Percentiles rank a stretch among this genome's conserved stretches.
Evolutionary conservation across 345 rosid species (phyloP).

Genomic region (Diplotaxis tenuifolia): DNA sequence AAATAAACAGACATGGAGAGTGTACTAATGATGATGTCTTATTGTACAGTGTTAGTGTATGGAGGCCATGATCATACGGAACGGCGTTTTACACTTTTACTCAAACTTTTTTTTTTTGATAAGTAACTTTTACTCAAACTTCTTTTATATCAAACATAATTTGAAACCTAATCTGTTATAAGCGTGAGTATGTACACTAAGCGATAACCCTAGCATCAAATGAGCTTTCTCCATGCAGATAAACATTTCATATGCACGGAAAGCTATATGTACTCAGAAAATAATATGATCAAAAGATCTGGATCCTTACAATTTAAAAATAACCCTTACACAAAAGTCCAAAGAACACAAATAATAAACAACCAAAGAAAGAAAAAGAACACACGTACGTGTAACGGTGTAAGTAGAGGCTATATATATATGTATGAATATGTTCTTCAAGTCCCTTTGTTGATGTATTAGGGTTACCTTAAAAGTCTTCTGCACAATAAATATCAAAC

Average conservation of each 20-base stretch:
- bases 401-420: not conserved
- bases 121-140: constrained; percentile 14
- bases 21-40: constrained; percentile 78
- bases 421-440: not conserved
- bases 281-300: not conserved
- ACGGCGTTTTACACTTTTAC: constrained; percentile 44
- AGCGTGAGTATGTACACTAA: not conserved
- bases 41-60: constrained; percentile 51
- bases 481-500: not conserved
- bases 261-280: not conserved
- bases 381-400: not conserved
- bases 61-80: constrained; percentile 68
- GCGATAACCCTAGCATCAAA: constrained; percentile 19
- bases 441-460: not conserved
- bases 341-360: not conserved
- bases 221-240: not conserved
- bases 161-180: not conserved
- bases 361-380: not conserved
- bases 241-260: not conserved
- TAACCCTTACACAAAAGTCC: not conserved
- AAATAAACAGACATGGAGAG: constrained; percentile 56
- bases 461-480: constrained; percentile 11
- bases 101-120: constrained; percentile 22
- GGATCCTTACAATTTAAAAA: constrained; percentile 1
- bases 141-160: not conserved